Percentiles rank a stretch among this genome's conserved stretches.
phyloP scores from a whole-genome alignment of 352 stramenopile species.

The Chrysophaeum taylorii region DNA sequence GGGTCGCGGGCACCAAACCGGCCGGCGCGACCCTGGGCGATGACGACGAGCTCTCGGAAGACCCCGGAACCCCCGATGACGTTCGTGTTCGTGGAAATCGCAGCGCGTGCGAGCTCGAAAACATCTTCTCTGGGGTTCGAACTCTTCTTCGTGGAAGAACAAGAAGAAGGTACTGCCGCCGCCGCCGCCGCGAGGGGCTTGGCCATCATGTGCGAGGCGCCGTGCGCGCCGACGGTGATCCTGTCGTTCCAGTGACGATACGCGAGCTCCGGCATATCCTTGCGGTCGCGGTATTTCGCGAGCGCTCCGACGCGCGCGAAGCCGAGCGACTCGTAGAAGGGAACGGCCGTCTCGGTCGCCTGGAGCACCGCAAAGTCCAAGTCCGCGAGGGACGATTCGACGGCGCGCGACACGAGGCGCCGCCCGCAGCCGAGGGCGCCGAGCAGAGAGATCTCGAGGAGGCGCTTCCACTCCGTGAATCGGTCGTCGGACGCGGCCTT shows the following conservation, averaged over 20 bases:
- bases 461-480: slow-evolving; percentile 51
- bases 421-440: slow-evolving; percentile 54
- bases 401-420: slow-evolving; percentile 37
- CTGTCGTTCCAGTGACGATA: slow-evolving; percentile 11
- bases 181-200: background rate
- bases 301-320: slow-evolving; percentile 39
- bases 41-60: background rate
- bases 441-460: slow-evolving; percentile 56
- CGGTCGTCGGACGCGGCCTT: slow-evolving; percentile 36
- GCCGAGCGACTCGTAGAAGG: slow-evolving; percentile 59
- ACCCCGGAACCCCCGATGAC: slow-evolving; percentile 2
- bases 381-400: slow-evolving; percentile 22
- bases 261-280: slow-evolving; percentile 1
- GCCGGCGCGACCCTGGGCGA: background rate
- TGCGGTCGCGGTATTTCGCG: slow-evolving; percentile 31
- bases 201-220: slow-evolving; percentile 9
- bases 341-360: slow-evolving; percentile 56
- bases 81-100: background rate
- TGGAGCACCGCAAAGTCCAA: slow-evolving; percentile 54
- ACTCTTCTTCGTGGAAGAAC: too few relatives aligned
- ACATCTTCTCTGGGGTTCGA: background rate
- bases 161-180: too few relatives aligned
- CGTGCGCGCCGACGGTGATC: background rate
- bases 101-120: background rate
- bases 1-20: background rate